phyloP scores from a whole-genome alignment of 2,329 filamentous ascomycete species.

The Ophiocordyceps sinensis region DNA sequence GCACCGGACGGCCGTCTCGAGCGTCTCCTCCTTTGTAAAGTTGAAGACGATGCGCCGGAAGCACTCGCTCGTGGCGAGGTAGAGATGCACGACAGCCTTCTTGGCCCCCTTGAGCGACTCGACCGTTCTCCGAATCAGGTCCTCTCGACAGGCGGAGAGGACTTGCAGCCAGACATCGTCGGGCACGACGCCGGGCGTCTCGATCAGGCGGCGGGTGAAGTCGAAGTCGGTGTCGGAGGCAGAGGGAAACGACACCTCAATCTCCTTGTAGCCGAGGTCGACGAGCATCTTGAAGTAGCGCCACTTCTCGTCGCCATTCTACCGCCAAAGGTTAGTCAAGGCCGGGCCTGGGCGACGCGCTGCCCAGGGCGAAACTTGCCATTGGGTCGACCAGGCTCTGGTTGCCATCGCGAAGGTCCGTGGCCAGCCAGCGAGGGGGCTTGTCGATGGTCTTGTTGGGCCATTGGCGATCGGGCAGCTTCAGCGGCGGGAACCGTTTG shows the following conservation, averaged over 20 bases:
- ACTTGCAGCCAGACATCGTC: constrained; percentile 90
- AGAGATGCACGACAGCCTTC: constrained; percentile 90
- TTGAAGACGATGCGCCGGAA: constrained; percentile 87
- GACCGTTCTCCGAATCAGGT: constrained; percentile 80
- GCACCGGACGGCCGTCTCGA: constrained; percentile 74
- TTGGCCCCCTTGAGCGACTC: constrained; percentile 80
- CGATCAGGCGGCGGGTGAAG: constrained; percentile 76
- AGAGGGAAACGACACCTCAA: constrained; percentile 90
- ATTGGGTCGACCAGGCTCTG: constrained; percentile 88
- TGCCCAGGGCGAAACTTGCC: constrained; percentile 31
- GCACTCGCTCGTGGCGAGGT: constrained; percentile 90
- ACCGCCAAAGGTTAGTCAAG: neutral
- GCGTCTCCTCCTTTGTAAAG: constrained; percentile 67
- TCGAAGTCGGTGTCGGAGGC: constrained; percentile 93
- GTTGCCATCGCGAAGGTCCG: constrained; percentile 75
- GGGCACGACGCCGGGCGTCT: constrained; percentile 69
- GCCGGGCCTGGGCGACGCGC: neutral
- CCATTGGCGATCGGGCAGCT: constrained; percentile 66
- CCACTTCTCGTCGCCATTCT: constrained; percentile 94
- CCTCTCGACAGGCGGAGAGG: constrained; percentile 78
- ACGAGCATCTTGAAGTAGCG: constrained; percentile 89
- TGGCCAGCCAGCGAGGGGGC: constrained; percentile 80
- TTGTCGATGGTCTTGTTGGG: constrained; percentile 70
- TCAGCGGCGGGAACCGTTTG: constrained; percentile 42
- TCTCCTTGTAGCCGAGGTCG: constrained; percentile 91